Conservation (phyloP, 768 basidiomycete species). For the Gloeopeniophorella convolvens region DNA sequence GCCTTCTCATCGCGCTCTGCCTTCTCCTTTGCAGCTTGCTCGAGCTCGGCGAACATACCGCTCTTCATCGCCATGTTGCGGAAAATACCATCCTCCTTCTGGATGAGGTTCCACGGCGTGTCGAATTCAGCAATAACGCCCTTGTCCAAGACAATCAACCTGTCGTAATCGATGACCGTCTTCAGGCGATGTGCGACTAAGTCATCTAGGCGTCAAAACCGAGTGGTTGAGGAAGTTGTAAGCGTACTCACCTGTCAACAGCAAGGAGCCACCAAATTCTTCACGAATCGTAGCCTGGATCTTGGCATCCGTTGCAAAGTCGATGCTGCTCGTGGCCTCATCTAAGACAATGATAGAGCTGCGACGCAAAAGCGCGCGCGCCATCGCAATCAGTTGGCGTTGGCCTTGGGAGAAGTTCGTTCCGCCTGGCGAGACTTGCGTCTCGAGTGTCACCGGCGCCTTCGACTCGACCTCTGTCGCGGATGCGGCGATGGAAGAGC, state of each 20-base stretch:
- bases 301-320: conserved; percentile 83
- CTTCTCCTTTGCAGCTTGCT: conserved; percentile 47
- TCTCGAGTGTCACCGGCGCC: conserved; percentile 58
- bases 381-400: conserved; percentile 82
- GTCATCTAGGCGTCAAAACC: conserved; percentile 16
- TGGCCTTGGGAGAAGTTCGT: conserved; percentile 93
- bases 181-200: conserved; percentile 67
- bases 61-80: conserved; percentile 53
- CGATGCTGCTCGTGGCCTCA: conserved; percentile 82
- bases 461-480: conserved; percentile 51
- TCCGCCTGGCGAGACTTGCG: conserved; percentile 79
- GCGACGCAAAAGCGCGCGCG: conserved; percentile 65
- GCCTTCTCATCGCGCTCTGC: conserved; percentile 17
- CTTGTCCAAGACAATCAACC: conserved; percentile 74
- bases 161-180: conserved; percentile 78
- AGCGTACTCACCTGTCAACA: conserved; percentile 54
- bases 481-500: conserved; percentile 31
- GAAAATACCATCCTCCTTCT: conserved; percentile 43
- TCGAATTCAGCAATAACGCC: conserved; percentile 45
- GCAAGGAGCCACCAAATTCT: conserved; percentile 69
- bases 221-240: conserved; percentile 15
- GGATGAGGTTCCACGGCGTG: conserved; percentile 44
- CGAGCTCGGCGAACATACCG: conserved; percentile 55
- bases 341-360: conserved; percentile 74
- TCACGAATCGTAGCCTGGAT: conserved; percentile 85